These are phyloP conservation scores for Kwoniella newhampshirensis DNA, from an alignment of 768 basidiomycete species.

Conservation along the genomic window DNA sequence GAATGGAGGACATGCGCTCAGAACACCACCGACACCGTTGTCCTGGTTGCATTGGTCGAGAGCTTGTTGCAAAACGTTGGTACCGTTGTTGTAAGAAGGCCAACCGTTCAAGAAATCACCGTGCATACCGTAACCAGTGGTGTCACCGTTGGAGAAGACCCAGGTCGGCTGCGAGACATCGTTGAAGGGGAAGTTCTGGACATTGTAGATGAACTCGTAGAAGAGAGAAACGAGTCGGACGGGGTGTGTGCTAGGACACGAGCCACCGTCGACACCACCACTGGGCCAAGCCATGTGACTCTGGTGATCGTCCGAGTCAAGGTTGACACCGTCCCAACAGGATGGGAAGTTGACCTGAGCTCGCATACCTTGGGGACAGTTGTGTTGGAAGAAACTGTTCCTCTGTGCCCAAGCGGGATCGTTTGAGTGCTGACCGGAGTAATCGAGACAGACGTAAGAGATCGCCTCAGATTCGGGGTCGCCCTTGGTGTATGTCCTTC, in stretches of 20 bases:
- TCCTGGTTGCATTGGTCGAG: slow-evolving; percentile 46
- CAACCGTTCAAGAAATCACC: slow-evolving; percentile 54
- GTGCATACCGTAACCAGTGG: slow-evolving; percentile 50
- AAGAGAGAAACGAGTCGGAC: slow-evolving; percentile 52
- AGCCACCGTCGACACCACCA: slow-evolving; percentile 48
- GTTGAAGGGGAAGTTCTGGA: slow-evolving; percentile 53
- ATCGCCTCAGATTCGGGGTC: slow-evolving; percentile 49
- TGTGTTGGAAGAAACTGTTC: slow-evolving; percentile 52
- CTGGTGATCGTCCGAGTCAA: slow-evolving; percentile 52
- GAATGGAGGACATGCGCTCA: slow-evolving; percentile 50
- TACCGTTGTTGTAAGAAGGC: slow-evolving; percentile 48
- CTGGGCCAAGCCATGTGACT: slow-evolving; percentile 54
- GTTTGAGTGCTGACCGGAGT: slow-evolving; percentile 27
- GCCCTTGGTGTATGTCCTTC: slow-evolving; percentile 47
- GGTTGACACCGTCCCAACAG: slow-evolving; percentile 55
- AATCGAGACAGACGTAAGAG: slow-evolving; percentile 53
- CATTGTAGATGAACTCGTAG: slow-evolving; percentile 54
- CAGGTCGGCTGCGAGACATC: slow-evolving; percentile 41
- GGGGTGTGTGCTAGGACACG: slow-evolving; percentile 51
- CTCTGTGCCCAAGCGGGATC: slow-evolving; percentile 49
- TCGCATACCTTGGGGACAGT: slow-evolving; percentile 53
- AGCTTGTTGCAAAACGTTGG: slow-evolving; percentile 52
- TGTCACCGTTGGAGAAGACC: slow-evolving; percentile 52
- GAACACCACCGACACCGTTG: slow-evolving; percentile 50
- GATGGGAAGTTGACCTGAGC: slow-evolving; percentile 55